Conservation (phyloP, 2,329 filamentous ascomycete species). For the Beauveria brongniartii region DNA sequence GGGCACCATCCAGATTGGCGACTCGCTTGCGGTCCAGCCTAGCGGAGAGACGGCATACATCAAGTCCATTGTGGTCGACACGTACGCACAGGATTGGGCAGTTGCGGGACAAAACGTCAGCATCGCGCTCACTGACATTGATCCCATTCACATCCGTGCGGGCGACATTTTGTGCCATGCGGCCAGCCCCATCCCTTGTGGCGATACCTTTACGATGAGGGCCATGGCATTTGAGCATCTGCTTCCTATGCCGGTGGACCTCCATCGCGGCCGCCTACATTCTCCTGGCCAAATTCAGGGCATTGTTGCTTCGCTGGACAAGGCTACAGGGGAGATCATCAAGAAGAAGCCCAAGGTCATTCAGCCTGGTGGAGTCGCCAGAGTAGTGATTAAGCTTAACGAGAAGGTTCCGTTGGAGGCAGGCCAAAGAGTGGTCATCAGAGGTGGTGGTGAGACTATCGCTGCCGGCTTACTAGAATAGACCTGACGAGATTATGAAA, state of each 20-base stretch:
- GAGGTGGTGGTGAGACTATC: slow-evolving; percentile 74
- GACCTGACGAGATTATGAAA: slow-evolving; percentile 1
- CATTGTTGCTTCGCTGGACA: slow-evolving; percentile 69
- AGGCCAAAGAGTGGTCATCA: slow-evolving; percentile 71
- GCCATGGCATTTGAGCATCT: slow-evolving; percentile 84
- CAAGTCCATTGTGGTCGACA: slow-evolving; percentile 72
- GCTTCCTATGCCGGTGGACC: slow-evolving; percentile 80
- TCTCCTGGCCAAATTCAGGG: slow-evolving; percentile 65
- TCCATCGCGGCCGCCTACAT: slow-evolving; percentile 79
- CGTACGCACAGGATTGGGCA: slow-evolving; percentile 71
- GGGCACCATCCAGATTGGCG: slow-evolving; percentile 77
- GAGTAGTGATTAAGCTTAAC: slow-evolving; percentile 67
- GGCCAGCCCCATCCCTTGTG: slow-evolving; percentile 57
- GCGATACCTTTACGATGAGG: slow-evolving; percentile 71
- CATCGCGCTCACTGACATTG: slow-evolving; percentile 78
- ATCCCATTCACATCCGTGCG: slow-evolving; percentile 69
- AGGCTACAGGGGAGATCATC: slow-evolving; percentile 61
- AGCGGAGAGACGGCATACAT: slow-evolving; percentile 73
- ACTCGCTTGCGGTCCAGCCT: slow-evolving; percentile 71
- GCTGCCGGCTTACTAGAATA: slow-evolving; percentile 80
- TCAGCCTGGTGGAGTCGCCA: slow-evolving; percentile 68
- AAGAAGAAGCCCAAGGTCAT: slow-evolving; percentile 85
- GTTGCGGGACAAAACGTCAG: slow-evolving; percentile 85
- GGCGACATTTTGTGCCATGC: slow-evolving; percentile 82
- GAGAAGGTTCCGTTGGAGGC: slow-evolving; percentile 70